Evolutionary conservation across 805 yeast species (phyloP).

Genomic region (Lipomyces yamadae): DNA sequence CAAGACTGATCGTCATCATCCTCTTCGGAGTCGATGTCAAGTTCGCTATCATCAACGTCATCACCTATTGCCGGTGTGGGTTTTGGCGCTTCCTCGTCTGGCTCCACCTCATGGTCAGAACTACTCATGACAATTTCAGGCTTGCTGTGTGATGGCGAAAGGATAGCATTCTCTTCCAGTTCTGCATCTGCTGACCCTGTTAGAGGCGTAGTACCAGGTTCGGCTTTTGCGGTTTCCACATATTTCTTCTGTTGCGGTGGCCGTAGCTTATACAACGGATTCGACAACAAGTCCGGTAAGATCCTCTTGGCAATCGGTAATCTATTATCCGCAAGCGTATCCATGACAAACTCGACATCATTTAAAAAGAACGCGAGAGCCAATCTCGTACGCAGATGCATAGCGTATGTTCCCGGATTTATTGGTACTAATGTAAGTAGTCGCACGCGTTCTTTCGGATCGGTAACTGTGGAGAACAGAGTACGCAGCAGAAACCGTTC

Average conservation of each 20-base stretch:
- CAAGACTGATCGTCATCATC: slow-evolving; percentile 11
- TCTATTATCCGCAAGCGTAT: slow-evolving; percentile 11
- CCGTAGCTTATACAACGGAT: slow-evolving; percentile 24
- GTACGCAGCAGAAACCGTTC: background rate
- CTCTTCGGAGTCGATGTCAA: background rate
- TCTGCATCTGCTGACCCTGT: background rate
- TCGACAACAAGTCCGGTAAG: slow-evolving; percentile 24
- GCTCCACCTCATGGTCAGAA: background rate
- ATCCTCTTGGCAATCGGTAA: slow-evolving; percentile 32
- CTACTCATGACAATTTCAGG: background rate
- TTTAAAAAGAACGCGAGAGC: slow-evolving; percentile 29
- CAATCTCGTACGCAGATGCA: slow-evolving; percentile 19
- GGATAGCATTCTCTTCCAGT: background rate
- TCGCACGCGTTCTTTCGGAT: slow-evolving; percentile 7
- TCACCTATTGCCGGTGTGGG: background rate
- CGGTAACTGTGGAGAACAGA: slow-evolving; percentile 14
- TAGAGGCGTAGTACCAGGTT: background rate
- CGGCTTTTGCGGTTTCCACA: background rate
- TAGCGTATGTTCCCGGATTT: slow-evolving; percentile 18
- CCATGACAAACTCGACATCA: slow-evolving; percentile 15
- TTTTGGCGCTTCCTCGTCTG: background rate
- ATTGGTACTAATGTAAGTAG: slow-evolving; percentile 21
- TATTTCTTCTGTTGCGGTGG: background rate
- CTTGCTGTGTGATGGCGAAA: background rate
- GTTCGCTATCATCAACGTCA: background rate